Percentiles rank a stretch among this genome's conserved stretches.
phyloP scores from a whole-genome alignment of 1,139 yeast species.

The Yarrowia galli region DNA sequence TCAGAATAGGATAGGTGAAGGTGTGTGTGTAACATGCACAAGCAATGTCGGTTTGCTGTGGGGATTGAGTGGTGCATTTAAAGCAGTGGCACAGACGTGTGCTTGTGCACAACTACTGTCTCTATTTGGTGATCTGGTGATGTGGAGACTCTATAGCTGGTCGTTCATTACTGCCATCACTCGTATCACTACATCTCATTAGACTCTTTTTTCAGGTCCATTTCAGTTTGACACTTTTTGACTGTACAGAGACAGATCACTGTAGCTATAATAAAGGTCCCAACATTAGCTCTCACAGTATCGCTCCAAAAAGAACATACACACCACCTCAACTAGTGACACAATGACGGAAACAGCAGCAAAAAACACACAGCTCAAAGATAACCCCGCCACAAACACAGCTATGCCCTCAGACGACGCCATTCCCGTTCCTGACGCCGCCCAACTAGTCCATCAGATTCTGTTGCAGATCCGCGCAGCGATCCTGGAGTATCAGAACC shows the following conservation, averaged over 20 bases:
- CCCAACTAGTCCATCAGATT: constrained; percentile 21
- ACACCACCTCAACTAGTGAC: not conserved
- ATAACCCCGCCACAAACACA: not conserved
- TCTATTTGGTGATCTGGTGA: too few species aligned
- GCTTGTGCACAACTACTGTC: too few species aligned
- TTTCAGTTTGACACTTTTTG: too few species aligned
- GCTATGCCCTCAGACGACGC: not conserved
- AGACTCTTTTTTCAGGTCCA: too few species aligned
- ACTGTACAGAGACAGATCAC: too few species aligned
- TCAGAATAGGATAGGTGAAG: not conserved
- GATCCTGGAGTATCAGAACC: constrained; percentile 34
- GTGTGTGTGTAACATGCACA: too few species aligned
- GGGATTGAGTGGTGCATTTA: too few species aligned
- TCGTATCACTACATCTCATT: too few species aligned
- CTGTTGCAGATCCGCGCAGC: constrained; percentile 35
- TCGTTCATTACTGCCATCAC: too few species aligned
- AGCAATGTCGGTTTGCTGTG: too few species aligned
- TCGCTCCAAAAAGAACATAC: not conserved
- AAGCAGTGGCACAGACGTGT: not conserved
- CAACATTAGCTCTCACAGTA: constrained; percentile 8
- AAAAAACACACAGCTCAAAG: not conserved
- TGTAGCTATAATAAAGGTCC: not conserved
- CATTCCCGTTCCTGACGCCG: constrained; percentile 6
- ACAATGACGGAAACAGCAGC: not conserved
- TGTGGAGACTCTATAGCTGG: too few species aligned